Conservation (phyloP, 257 asterid genomes). For the Paulownia fortunei region DNA sequence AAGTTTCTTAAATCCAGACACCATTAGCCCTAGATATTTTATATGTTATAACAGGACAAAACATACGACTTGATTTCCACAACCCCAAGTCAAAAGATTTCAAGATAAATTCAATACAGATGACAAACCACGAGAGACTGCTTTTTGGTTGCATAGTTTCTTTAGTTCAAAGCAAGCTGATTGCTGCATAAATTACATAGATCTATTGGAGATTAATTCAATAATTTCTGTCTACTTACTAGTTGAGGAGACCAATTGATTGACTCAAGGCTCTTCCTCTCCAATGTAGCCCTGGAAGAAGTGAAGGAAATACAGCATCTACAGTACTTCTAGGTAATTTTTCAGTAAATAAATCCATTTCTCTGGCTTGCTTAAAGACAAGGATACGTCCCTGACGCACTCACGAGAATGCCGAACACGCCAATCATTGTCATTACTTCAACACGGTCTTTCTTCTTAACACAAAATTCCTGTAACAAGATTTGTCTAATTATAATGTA, state of each 20-base stretch:
- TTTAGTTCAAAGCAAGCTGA: too few relatives aligned
- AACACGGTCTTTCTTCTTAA: conserved; percentile 59
- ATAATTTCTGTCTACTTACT: conserved; percentile 42
- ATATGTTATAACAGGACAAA: too few relatives aligned
- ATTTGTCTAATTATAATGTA: not conserved
- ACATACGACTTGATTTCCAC: not conserved
- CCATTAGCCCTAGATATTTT: too few relatives aligned
- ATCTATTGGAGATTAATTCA: too few relatives aligned
- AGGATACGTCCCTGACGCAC: conserved; percentile 70
- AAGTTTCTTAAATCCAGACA: too few relatives aligned
- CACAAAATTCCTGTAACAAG: conserved; percentile 60
- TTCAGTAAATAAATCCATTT: not conserved
- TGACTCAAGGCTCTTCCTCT: conserved; percentile 56
- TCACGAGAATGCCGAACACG: conserved; percentile 61
- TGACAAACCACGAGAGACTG: not conserved
- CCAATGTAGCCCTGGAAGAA: conserved; percentile 41
- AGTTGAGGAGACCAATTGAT: conserved; percentile 56
- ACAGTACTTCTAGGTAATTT: not conserved
- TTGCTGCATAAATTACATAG: too few relatives aligned
- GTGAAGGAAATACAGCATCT: conserved; percentile 33
- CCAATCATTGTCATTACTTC: conserved; percentile 75
- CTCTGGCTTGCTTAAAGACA: not conserved
- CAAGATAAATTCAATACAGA: not conserved
- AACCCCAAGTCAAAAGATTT: not conserved
- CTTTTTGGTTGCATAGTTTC: too few relatives aligned